Base-by-base conservation (phyloP, 352 stramenopile species). In the Elongisporangium prolatum region DNA sequence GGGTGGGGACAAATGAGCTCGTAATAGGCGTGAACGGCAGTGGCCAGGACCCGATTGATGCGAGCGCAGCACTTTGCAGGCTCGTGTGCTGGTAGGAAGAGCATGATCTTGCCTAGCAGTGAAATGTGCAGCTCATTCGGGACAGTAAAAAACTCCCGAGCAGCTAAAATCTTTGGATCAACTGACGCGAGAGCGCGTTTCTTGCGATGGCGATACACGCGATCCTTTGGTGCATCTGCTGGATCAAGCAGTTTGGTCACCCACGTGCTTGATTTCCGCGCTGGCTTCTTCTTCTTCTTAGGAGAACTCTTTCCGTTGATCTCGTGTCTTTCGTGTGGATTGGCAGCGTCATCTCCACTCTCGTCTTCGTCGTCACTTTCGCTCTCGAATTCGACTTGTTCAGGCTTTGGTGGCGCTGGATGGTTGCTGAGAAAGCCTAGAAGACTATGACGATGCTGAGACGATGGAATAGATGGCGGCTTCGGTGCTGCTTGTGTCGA, bases 231-330 rank as follows among this genome's bases (percentile, higher is more conserved):
- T 11, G 69, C 63, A 22, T 69, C 65, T 14, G 59, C 65, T 24
- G 72, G 66, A 22, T 84, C 67, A 0, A 86, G 64, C 24, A 84
- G 54, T 59, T 83, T 80, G 8, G 71, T 61, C 34, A 84, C 73
- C 73, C 73, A 84, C 11, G 50, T 63, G 14, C 40, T 59, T 25
- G 52, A 55, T 18, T 4, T 48, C 11, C 21, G 37, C 14, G 16
- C 2, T 14, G n/a, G 49, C 40, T 28, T 63, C 14, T 24, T n/a
- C 21, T 44, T 54, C 21, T 59, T 65, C 21, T 55, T 63, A 1
- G 18, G 22, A 22, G 44, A 51, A 0, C 49, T 50, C 28, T 55
- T 18, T 18, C 10, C 21, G 6, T 71, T 9, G 16, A 10, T 50
- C 24, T 57, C 38, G 54, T 62, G 13, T 65, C 51, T 63, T 65